These are phyloP conservation scores for Claviceps sp. DNA, from an alignment of 2,329 filamentous ascomycete genomes.

Conservation along the genomic window DNA sequence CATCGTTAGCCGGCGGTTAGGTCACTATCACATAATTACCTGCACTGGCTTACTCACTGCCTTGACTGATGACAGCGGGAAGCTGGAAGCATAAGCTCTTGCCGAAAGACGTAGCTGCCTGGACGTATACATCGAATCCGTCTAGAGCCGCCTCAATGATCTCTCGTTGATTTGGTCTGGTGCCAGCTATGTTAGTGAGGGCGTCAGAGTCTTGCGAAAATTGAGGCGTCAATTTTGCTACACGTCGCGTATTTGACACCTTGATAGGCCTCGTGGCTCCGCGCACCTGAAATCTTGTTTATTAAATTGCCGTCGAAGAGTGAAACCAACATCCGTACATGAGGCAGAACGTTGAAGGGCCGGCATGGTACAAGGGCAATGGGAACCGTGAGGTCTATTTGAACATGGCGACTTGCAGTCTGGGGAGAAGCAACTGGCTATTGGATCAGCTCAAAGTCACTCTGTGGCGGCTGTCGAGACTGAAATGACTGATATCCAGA, in stretches of 20 bases:
- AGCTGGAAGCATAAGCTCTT: slow-evolving; percentile 91
- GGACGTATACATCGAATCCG: slow-evolving; percentile 82
- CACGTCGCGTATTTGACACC: background rate
- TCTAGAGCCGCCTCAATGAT: slow-evolving; percentile 72
- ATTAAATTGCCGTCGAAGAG: slow-evolving; percentile 57
- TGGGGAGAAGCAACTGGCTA: background rate
- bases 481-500: background rate
- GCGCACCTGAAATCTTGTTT: slow-evolving; percentile 58
- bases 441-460: background rate
- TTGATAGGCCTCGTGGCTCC: background rate
- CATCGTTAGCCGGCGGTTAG: slow-evolving; percentile 4
- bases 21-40: background rate
- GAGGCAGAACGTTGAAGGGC: slow-evolving; percentile 32
- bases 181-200: background rate
- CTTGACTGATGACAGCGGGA: slow-evolving; percentile 74
- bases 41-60: slow-evolving; percentile 45
- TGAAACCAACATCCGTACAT: slow-evolving; percentile 57
- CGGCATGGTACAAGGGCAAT: slow-evolving; percentile 20
- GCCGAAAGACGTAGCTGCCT: slow-evolving; percentile 81
- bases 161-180: slow-evolving; percentile 70
- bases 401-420: background rate
- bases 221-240: background rate
- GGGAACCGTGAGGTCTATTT: background rate
- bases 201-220: background rate
- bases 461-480: background rate